Evolutionary conservation across 805 yeast species (phyloP).

Genomic region (Wickerhamiella occidentalis): DNA sequence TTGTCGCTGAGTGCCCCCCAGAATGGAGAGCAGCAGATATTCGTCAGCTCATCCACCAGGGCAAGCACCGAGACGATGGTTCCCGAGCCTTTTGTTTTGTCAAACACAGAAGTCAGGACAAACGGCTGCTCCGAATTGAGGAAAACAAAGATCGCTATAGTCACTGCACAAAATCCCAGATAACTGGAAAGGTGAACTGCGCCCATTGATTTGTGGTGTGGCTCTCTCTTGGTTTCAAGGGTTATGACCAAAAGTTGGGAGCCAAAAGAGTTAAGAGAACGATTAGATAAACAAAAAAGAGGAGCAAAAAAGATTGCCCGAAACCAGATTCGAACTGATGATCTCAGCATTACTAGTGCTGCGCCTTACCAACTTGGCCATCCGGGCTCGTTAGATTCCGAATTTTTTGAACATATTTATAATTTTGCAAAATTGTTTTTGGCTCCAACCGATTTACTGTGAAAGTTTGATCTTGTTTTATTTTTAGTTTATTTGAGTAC

Average conservation of each 20-base stretch:
- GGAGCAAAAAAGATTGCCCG: conserved; percentile 36
- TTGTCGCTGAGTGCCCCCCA: conserved; percentile 53
- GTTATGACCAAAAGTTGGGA: background rate
- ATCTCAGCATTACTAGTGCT: conserved; percentile 81
- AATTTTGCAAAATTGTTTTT: background rate
- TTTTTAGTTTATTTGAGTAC: too few relatives aligned
- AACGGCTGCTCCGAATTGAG: conserved; percentile 36
- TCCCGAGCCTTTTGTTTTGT: conserved; percentile 29
- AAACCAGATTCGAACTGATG: conserved; percentile 69
- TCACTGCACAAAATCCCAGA: conserved; percentile 30
- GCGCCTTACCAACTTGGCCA: conserved; percentile 73
- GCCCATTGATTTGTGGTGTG: too few relatives aligned
- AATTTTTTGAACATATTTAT: background rate
- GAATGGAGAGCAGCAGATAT: conserved; percentile 44
- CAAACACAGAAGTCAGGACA: conserved; percentile 32
- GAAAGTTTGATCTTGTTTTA: too few relatives aligned
- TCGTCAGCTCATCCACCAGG: conserved; percentile 47
- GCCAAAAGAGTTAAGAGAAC: background rate
- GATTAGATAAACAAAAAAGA: background rate
- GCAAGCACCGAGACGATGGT: conserved; percentile 39
- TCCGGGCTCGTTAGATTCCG: conserved; percentile 31
- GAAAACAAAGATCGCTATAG: conserved; percentile 35
- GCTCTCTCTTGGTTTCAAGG: too few relatives aligned
- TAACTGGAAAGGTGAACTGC: conserved; percentile 22
- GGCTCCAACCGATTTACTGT: background rate